Conservation (phyloP, 2,329 filamentous ascomycete species). For the Diaporthe sp. region DNA sequence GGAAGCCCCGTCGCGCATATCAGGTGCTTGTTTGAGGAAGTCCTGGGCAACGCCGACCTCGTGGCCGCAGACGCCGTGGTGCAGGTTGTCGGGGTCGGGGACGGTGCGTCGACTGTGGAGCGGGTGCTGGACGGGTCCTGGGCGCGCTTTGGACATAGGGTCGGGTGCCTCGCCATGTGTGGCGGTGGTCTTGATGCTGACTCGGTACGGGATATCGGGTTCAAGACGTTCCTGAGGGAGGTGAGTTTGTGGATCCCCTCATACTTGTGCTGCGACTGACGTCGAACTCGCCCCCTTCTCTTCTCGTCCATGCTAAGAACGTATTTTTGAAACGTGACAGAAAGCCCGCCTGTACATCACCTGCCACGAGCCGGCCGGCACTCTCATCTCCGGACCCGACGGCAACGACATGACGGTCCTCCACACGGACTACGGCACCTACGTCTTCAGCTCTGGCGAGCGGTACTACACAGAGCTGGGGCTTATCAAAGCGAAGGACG, state of each 20-base stretch:
- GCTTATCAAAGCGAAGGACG: conserved; percentile 63
- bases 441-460: conserved; percentile 77
- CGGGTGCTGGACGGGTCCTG: conserved; percentile 68
- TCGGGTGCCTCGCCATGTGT: conserved; percentile 62
- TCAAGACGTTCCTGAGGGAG: conserved; percentile 62
- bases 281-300: background rate
- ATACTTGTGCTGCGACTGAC: background rate
- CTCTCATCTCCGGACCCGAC: conserved; percentile 62
- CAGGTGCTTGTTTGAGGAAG: conserved; percentile 70
- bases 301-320: conserved; percentile 31
- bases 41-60: conserved; percentile 60
- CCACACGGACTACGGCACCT: conserved; percentile 66
- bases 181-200: conserved; percentile 56
- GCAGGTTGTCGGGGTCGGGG: conserved; percentile 77
- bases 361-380: conserved; percentile 62
- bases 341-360: conserved; percentile 70
- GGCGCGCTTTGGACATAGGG: conserved; percentile 52
- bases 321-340: conserved; percentile 45
- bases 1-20: conserved; percentile 70
- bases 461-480: conserved; percentile 68
- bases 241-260: conserved; percentile 48
- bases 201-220: conserved; percentile 53
- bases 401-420: conserved; percentile 54
- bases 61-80: conserved; percentile 63
- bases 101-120: conserved; percentile 69